Base-by-base conservation (phyloP, 2,329 filamentous ascomycete species). In the Colletotrichum costaricense region DNA sequence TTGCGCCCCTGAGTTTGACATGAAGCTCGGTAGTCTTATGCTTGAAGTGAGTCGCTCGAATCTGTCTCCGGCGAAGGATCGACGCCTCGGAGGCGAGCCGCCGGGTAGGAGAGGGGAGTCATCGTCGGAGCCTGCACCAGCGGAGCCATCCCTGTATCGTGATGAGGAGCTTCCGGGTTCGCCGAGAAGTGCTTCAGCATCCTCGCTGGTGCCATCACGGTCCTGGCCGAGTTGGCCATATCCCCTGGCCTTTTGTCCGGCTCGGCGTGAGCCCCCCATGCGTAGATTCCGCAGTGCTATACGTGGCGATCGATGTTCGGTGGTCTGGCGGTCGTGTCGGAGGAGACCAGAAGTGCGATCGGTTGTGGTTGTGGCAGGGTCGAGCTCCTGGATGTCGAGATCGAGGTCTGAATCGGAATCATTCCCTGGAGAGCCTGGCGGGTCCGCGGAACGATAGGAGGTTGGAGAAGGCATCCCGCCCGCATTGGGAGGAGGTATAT, bases 351-450 rank as follows among this genome's bases (percentile, higher is more conserved):
- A 77, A 63, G 73, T 76, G 74, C 73, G 76, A 71, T 75, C 30
- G 22, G 73, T 73, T n/a, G 73, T 77, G 42, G 79, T 79, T 24
- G 80, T 81, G 70, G 80, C 80, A 68, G 94, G 93, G 80, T 95
- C 93, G 76, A 97, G 91, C 86, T 96, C 94, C 79, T 94, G 89
- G 77, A 95, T 88, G 78, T 95, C 93, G 78, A 97, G 87, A 75
- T 94, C 92, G 77, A 93, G 90, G 81, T 96, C 93, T 63, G 92
- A 94, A 81, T 95, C 93, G 80, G 92, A 94, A 80, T 95, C 93
- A 83, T 91, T 86, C 78, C 86, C 83, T 74, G 88, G 88, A 73
- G 89, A 90, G 83, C 93, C 91, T 83, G 91, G 91, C 79, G 89
- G 88, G 81, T 92, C 88, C 79, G 89, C 85, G 77, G 85, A 83